Evolutionary conservation across 2,329 filamentous ascomycete species (phyloP).

Genomic region (Penicillium corylophilum): DNA sequence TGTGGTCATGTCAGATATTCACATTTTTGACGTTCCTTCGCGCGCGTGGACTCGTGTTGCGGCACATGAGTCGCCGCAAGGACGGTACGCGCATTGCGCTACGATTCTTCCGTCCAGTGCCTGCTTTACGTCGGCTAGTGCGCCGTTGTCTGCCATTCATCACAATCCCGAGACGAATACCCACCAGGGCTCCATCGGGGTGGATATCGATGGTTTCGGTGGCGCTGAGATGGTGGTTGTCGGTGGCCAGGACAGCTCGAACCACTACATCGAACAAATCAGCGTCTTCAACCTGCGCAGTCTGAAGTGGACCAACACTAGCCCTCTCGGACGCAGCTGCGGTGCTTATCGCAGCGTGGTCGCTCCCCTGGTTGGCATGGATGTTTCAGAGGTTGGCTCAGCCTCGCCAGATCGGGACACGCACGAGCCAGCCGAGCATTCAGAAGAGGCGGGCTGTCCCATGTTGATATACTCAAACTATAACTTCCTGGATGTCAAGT

Average conservation of each 20-base stretch:
- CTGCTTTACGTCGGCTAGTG: constrained; percentile 78
- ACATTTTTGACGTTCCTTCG: constrained; percentile 85
- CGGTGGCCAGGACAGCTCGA: constrained; percentile 93
- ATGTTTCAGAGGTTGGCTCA: constrained; percentile 46
- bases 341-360: constrained; percentile 96
- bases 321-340: constrained; percentile 83
- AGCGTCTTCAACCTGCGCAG: constrained; percentile 96
- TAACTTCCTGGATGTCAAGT: constrained; percentile 94
- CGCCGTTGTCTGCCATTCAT: constrained; percentile 80
- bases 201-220: constrained; percentile 84
- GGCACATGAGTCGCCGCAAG: constrained; percentile 80
- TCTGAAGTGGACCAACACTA: constrained; percentile 91
- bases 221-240: constrained; percentile 97
- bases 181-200: constrained; percentile 83
- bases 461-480: constrained; percentile 99
- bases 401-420: constrained; percentile 40
- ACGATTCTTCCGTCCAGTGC: constrained; percentile 87
- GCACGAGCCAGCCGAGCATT: constrained; percentile 33
- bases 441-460: constrained; percentile 49
- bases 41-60: constrained; percentile 82
- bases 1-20: constrained; percentile 95
- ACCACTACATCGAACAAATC: constrained; percentile 98
- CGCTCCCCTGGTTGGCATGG: constrained; percentile 64
- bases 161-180: constrained; percentile 85
- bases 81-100: constrained; percentile 94